phyloP scores from a whole-genome alignment of 176 grass and related monocot species.

The maize (Zea mays) region Zm-B73-REFERENCE-NAM-5.0 NC_050102.1:154604001-154604500 shows the following conservation, averaged over 20 bases:
- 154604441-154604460: conserved; percentile 27
- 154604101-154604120: not conserved
- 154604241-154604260: conserved; percentile 65
- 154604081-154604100: not conserved
- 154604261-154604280: conserved; percentile 73
- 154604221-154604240: conserved; percentile 73
- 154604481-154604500: conserved; percentile 41
- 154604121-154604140: conserved; percentile 25
- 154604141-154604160: not conserved
- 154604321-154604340: conserved; percentile 43
- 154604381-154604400: conserved; percentile 40
- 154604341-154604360: conserved; percentile 56
- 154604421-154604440: conserved; percentile 27
- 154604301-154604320: conserved; percentile 55
- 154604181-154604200: conserved; percentile 49
- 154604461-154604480: conserved; percentile 45
- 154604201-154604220: conserved; percentile 69
- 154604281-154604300: conserved; percentile 58
- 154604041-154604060: conserved; percentile 76
- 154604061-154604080: conserved; percentile 56
- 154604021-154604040: conserved; percentile 50
- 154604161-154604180: conserved; percentile 52
- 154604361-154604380: conserved; percentile 26
- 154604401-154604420: conserved; percentile 33
- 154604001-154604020: conserved; percentile 38